These are phyloP conservation scores for Aspergillus saccharolyticus DNA, from an alignment of 495 filamentous ascomycete genomes.

Conservation along the genomic window DNA sequence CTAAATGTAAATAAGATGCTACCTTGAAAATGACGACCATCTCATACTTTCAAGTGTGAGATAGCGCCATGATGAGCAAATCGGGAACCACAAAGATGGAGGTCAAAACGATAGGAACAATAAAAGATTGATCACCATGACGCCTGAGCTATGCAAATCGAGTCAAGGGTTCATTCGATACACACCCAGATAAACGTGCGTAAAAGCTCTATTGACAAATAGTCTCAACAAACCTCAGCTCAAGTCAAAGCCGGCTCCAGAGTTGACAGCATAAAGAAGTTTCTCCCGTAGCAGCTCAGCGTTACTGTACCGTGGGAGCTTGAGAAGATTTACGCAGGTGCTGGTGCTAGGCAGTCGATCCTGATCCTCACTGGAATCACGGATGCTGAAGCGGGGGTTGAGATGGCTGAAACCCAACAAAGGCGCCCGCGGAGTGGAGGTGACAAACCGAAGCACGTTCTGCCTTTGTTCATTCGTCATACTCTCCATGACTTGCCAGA, in stretches of 20 bases:
- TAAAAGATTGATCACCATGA: slow-evolving; percentile 19
- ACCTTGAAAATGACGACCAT: no score
- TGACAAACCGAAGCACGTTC: slow-evolving; percentile 93
- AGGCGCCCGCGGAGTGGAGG: slow-evolving; percentile 86
- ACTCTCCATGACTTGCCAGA: slow-evolving; percentile 84
- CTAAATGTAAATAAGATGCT: no score
- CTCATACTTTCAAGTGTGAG: not conserved
- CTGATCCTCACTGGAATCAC: slow-evolving; percentile 75
- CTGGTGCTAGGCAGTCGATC: slow-evolving; percentile 88
- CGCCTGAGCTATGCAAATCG: slow-evolving; percentile 30
- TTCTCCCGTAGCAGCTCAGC: slow-evolving; percentile 63
- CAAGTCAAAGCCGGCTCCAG: slow-evolving; percentile 93
- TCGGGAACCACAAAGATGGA: not conserved
- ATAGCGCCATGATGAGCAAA: not conserved
- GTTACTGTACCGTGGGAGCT: slow-evolving; percentile 77
- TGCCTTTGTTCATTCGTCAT: slow-evolving; percentile 70
- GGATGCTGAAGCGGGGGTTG: slow-evolving; percentile 81
- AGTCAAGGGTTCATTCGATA: not conserved
- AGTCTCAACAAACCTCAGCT: slow-evolving; percentile 45
- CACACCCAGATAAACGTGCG: not conserved
- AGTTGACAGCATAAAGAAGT: slow-evolving; percentile 83
- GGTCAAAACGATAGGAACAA: slow-evolving; percentile 4
- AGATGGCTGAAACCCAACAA: slow-evolving; percentile 84
- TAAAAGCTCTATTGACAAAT: not conserved
- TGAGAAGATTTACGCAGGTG: slow-evolving; percentile 94